Evolutionary conservation across 208 protist genomes (phyloP).

Genomic region (Borovskyia barvae): DNA sequence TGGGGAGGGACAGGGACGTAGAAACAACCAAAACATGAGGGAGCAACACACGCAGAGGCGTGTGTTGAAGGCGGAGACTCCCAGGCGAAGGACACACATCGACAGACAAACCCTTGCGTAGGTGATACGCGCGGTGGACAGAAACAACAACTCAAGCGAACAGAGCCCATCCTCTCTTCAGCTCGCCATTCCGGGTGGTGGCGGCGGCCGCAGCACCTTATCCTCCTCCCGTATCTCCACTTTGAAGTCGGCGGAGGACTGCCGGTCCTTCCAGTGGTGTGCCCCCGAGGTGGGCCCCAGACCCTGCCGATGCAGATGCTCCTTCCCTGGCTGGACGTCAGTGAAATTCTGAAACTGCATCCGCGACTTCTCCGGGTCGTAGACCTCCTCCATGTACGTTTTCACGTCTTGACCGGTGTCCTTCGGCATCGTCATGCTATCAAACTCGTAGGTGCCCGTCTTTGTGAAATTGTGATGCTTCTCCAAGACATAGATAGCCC

Average conservation of each 20-base stretch:
- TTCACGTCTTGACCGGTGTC: constrained; percentile 90
- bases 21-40: too few relatives aligned
- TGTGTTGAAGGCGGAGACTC: too few relatives aligned
- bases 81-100: too few relatives aligned
- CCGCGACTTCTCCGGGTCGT: constrained; percentile 82
- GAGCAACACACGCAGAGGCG: too few relatives aligned
- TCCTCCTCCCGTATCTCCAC: constrained; percentile 82
- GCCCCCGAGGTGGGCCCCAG: constrained; percentile 61
- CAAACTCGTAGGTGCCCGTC: constrained; percentile 80
- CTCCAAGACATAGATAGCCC: constrained; percentile 76
- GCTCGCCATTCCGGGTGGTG: constrained; percentile 57
- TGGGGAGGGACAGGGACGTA: too few relatives aligned
- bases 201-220: constrained; percentile 72
- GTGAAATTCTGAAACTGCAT: constrained; percentile 86
- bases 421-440: constrained; percentile 80
- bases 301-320: constrained; percentile 67
- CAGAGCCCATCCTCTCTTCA: background rate
- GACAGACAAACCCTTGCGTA: too few relatives aligned
- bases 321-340: constrained; percentile 76
- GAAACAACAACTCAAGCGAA: background rate
- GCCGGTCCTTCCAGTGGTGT: constrained; percentile 74
- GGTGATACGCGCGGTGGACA: too few relatives aligned
- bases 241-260: constrained; percentile 50
- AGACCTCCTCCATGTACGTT: constrained; percentile 92
- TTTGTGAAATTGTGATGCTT: constrained; percentile 85